Percentiles rank a stretch among this genome's conserved stretches.
Evolutionary conservation across 768 basidiomycete species (phyloP).

Genomic region (Chalciporus piperatus): DNA sequence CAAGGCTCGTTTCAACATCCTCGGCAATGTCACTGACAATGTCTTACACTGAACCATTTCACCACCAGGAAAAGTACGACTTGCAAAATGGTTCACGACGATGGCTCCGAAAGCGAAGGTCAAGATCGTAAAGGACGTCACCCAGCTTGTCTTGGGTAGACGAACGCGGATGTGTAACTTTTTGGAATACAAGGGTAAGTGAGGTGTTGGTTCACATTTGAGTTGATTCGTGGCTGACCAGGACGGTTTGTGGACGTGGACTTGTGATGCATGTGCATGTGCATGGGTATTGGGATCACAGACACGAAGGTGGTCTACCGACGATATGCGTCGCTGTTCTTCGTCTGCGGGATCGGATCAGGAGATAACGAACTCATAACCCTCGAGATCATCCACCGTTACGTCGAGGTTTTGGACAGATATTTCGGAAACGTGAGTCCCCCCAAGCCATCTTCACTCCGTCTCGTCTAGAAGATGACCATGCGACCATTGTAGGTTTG

Average conservation of each 20-base stretch:
- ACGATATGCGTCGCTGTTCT: conserved; percentile 94
- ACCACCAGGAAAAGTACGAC: conserved; percentile 83
- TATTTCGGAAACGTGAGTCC: conserved; percentile 48
- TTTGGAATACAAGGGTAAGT: conserved; percentile 90
- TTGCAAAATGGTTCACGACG: conserved; percentile 95
- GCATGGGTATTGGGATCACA: conserved; percentile 21
- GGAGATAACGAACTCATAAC: conserved; percentile 90
- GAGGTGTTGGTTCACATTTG: background rate
- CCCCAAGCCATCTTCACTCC: background rate
- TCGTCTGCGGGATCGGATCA: conserved; percentile 81
- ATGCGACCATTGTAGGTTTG: conserved; percentile 54
- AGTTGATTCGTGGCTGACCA: conserved; percentile 27
- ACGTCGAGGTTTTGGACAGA: conserved; percentile 81
- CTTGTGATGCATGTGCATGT: background rate
- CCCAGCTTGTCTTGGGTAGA: conserved; percentile 85
- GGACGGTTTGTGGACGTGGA: background rate
- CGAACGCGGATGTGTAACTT: conserved; percentile 94
- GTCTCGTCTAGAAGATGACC: background rate
- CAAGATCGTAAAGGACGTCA: conserved; percentile 95
- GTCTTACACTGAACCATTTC: conserved; percentile 11
- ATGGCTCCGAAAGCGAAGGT: conserved; percentile 75
- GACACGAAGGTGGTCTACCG: conserved; percentile 90
- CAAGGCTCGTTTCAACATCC: conserved; percentile 58
- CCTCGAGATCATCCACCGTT: conserved; percentile 91
- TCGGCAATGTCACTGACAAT: background rate